Conservation (phyloP, 176 grass and related monocot species). For the sorghum (Sorghum bicolor) region DNA sequence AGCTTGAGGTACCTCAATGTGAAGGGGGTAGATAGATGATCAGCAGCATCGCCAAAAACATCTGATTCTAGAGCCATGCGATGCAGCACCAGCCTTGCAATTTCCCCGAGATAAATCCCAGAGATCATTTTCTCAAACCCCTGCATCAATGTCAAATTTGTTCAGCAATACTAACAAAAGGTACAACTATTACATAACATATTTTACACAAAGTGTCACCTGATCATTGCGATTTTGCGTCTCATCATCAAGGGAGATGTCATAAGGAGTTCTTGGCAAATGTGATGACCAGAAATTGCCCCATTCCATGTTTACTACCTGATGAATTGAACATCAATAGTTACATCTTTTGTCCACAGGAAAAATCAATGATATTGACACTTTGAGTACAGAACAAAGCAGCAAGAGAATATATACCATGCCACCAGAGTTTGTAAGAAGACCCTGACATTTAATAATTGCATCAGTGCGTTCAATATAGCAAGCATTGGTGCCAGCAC, state of each 20-base stretch:
- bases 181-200: background rate
- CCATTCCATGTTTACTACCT: constrained; percentile 99
- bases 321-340: constrained; percentile 25
- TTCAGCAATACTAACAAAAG: background rate
- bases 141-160: constrained; percentile 31
- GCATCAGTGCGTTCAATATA: constrained; percentile 91
- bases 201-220: constrained; percentile 32
- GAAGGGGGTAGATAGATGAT: constrained; percentile 63
- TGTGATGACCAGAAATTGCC: constrained; percentile 96
- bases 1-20: constrained; percentile 54
- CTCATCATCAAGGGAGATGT: constrained; percentile 70
- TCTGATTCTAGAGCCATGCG: constrained; percentile 70
- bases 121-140: constrained; percentile 99
- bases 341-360: background rate
- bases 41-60: constrained; percentile 58
- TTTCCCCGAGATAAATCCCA: constrained; percentile 90
- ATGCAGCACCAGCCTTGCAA: constrained; percentile 71
- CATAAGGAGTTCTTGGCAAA: constrained; percentile 84
- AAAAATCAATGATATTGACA: constrained; percentile 15
- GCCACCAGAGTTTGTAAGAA: constrained; percentile 77
- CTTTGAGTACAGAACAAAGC: constrained; percentile 17
- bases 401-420: constrained; percentile 73
- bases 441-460: constrained; percentile 93
- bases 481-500: constrained; percentile 88
- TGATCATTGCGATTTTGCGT: constrained; percentile 86